Conservation (phyloP, 768 basidiomycete species). For the Mycena venus region DNA sequence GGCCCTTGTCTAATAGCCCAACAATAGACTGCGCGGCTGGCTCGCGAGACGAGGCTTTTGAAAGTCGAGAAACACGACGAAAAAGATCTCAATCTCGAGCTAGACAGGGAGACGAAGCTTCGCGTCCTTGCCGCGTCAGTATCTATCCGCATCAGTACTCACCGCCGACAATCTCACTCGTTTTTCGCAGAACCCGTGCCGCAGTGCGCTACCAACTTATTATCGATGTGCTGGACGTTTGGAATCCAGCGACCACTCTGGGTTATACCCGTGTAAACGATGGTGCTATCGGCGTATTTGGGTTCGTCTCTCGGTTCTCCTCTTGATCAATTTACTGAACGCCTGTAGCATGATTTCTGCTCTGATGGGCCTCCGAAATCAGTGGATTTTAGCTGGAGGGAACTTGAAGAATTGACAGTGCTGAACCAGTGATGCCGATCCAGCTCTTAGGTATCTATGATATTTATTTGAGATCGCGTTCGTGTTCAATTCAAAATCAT, state of each 20-base stretch:
- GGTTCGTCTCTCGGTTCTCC: constrained; percentile 61
- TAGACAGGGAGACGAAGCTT: constrained; percentile 73
- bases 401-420: constrained; percentile 54
- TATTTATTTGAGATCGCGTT: too few relatives aligned
- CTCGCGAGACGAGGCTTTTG: constrained; percentile 70
- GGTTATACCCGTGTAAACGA: constrained; percentile 85
- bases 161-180: neutral
- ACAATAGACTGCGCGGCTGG: constrained; percentile 70
- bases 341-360: constrained; percentile 74
- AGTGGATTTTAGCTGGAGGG: constrained; percentile 70
- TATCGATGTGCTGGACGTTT: constrained; percentile 88
- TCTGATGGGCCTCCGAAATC: constrained; percentile 73
- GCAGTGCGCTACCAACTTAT: constrained; percentile 84
- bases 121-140: constrained; percentile 68
- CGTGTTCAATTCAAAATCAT: too few relatives aligned
- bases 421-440: too few relatives aligned
- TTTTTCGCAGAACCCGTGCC: constrained; percentile 64
- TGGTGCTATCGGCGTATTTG: constrained; percentile 86
- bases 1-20: neutral
- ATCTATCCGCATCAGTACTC: neutral
- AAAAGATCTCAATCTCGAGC: constrained; percentile 77
- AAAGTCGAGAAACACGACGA: constrained; percentile 63
- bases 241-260: constrained; percentile 89
- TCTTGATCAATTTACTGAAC: constrained; percentile 14
- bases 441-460: too few relatives aligned